Evolutionary conservation across 2,329 filamentous ascomycete genomes (phyloP).

Genomic region (Penicillium hordei): DNA sequence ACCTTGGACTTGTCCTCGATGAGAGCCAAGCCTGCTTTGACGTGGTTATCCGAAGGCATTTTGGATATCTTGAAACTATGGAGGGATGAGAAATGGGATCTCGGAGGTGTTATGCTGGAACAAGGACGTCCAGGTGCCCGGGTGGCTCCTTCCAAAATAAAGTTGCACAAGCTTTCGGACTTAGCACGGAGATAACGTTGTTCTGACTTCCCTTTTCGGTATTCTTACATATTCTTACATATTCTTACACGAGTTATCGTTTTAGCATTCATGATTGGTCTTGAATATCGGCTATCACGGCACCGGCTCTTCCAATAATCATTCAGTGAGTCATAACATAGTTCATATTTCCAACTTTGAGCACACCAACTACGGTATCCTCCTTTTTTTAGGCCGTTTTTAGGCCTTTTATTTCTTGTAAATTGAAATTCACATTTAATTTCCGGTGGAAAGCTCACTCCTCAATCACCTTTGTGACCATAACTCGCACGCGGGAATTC

Average conservation of each 20-base stretch:
- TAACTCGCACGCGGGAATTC: conserved; percentile 3
- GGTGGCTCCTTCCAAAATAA: background rate
- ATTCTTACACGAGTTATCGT: background rate
- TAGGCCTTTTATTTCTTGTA: background rate
- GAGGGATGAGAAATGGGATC: background rate
- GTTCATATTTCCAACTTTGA: background rate
- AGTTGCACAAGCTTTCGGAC: conserved; percentile 7
- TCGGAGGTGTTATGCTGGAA: background rate
- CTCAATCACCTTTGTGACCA: conserved; percentile 4
- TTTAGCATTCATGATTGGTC: background rate
- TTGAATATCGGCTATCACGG: background rate
- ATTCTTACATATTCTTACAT: background rate
- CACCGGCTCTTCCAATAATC: background rate
- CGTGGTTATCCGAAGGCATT: conserved; percentile 20
- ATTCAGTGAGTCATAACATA: background rate
- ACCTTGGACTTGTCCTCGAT: conserved; percentile 37
- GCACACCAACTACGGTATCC: background rate
- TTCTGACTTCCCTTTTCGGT: background rate
- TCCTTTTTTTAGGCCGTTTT: too few relatives aligned
- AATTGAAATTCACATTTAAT: background rate
- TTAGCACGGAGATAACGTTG: conserved; percentile 3
- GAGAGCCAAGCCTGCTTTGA: conserved; percentile 23
- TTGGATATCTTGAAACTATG: background rate
- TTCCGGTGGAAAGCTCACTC: background rate
- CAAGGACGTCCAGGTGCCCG: too few relatives aligned